A percentile compares a stretch with the other conserved stretches of the same genome.
Evolutionary conservation across 2,329 filamentous ascomycete genomes (phyloP).

Genomic region (Penicillium sp.): DNA sequence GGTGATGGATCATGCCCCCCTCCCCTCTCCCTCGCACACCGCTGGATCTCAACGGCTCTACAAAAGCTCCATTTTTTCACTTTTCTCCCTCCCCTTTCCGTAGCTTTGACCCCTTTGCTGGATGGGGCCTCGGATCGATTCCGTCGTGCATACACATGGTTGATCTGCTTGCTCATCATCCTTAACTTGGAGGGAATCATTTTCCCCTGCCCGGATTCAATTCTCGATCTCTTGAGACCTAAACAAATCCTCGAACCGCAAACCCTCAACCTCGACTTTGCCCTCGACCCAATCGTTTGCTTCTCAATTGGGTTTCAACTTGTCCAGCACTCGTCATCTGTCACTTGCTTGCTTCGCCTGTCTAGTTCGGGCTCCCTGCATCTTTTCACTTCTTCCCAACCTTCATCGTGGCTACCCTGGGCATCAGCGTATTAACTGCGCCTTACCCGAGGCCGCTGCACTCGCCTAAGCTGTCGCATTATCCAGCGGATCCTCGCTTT

Average conservation of each 20-base stretch:
- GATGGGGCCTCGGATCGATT: constrained; percentile 18
- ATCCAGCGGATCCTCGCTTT: constrained; percentile 28
- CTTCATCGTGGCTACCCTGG: constrained; percentile 47
- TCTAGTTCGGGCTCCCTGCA: constrained; percentile 5
- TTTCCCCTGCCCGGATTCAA: not conserved
- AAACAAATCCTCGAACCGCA: not conserved
- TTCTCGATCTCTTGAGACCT: not conserved
- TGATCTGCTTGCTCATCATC: constrained; percentile 17
- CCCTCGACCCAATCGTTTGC: not conserved
- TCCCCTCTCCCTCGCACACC: constrained; percentile 19
- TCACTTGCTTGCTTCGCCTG: constrained; percentile 3
- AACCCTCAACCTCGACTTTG: too few species aligned
- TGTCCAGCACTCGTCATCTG: not conserved
- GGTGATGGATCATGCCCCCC: constrained; percentile 25
- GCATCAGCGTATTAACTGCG: constrained; percentile 40
- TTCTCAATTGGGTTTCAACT: constrained; percentile 5
- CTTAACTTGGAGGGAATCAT: not conserved
- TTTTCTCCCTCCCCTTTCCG: constrained; percentile 15
- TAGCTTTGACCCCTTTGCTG: constrained; percentile 6
- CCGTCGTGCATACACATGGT: constrained; percentile 19
- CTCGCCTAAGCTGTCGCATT: constrained; percentile 36
- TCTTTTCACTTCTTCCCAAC: constrained; percentile 9
- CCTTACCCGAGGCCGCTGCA: constrained; percentile 38
- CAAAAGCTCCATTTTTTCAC: constrained; percentile 10
- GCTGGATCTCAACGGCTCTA: constrained; percentile 27